phyloP scores from a whole-genome alignment of 1,284 basidiomycete species.

The Inonotus hispidus region DNA sequence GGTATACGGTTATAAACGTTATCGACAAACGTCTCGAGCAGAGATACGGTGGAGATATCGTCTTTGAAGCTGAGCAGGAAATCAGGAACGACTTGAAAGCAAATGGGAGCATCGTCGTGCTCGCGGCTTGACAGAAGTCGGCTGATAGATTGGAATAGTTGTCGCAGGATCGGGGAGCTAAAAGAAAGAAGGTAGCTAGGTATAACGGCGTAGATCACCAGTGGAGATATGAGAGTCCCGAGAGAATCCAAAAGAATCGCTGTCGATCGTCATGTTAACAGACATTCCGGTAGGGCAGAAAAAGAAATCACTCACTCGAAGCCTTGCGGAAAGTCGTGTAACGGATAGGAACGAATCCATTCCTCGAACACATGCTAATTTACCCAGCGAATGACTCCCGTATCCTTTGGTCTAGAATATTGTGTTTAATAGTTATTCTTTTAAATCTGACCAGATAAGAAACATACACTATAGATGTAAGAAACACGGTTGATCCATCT shows the following conservation, averaged over 20 bases:
- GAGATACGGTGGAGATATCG: slow-evolving; percentile 34
- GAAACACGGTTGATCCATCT: slow-evolving; percentile 54
- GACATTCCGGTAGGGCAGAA: not conserved
- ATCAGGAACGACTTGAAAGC: slow-evolving; percentile 70
- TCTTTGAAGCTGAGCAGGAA: slow-evolving; percentile 41
- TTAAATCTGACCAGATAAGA: not conserved
- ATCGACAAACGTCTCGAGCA: slow-evolving; percentile 42
- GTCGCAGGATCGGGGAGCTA: slow-evolving; percentile 56
- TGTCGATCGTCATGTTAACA: slow-evolving; percentile 23
- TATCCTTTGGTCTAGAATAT: slow-evolving; percentile 51
- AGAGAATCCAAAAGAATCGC: slow-evolving; percentile 48
- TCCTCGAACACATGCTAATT: slow-evolving; percentile 35
- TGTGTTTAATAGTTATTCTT: not conserved
- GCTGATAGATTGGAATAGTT: slow-evolving; percentile 55
- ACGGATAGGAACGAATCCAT: slow-evolving; percentile 55
- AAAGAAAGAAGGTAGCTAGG: slow-evolving; percentile 54
- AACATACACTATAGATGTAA: slow-evolving; percentile 52
- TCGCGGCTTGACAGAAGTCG: slow-evolving; percentile 41
- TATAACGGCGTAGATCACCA: slow-evolving; percentile 65
- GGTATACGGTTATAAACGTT: slow-evolving; percentile 69
- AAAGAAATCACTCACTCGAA: slow-evolving; percentile 38
- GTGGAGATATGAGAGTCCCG: slow-evolving; percentile 32
- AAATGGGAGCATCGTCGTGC: slow-evolving; percentile 35
- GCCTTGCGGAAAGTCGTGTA: slow-evolving; percentile 64
- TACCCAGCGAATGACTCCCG: slow-evolving; percentile 51